Percentiles rank a stretch among this genome's conserved stretches.
Evolutionary conservation across 208 protist species (phyloP).

Genomic region (Leptomonas pyrrhocoris): DNA sequence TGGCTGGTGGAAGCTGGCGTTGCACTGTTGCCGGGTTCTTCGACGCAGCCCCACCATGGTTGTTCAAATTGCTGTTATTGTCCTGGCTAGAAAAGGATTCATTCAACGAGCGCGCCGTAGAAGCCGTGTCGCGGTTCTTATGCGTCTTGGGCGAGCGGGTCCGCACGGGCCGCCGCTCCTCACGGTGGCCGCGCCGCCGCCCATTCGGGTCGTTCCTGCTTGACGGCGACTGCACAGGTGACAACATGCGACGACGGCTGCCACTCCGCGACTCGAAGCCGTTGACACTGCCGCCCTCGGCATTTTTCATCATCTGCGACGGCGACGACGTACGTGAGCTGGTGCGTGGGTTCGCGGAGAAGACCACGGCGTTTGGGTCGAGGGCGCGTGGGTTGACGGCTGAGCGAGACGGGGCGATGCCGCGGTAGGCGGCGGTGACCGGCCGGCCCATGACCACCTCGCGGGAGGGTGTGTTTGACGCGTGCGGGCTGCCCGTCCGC

Average conservation of each 20-base stretch:
- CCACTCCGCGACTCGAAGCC: slow-evolving; percentile 13
- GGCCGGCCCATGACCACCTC: slow-evolving; percentile 13
- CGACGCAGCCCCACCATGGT: slow-evolving; percentile 18
- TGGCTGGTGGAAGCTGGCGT: slow-evolving; percentile 51
- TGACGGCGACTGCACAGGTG: slow-evolving; percentile 13
- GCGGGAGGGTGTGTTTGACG: neutral
- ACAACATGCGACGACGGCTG: slow-evolving; percentile 30
- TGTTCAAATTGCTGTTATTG: slow-evolving; percentile 6
- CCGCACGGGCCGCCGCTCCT: slow-evolving; percentile 8
- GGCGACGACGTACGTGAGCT: slow-evolving; percentile 19
- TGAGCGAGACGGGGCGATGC: slow-evolving; percentile 59
- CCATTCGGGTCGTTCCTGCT: slow-evolving; percentile 16
- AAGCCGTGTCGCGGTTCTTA: slow-evolving; percentile 15
- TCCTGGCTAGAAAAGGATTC: slow-evolving; percentile 30
- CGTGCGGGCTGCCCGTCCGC: slow-evolving; percentile 13
- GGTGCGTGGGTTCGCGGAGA: neutral
- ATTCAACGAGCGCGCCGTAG: slow-evolving; percentile 14
- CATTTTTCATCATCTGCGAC: slow-evolving; percentile 6
- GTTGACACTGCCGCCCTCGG: neutral
- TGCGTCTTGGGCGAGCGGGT: slow-evolving; percentile 30
- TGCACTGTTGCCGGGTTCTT: slow-evolving; percentile 35
- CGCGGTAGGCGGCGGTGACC: slow-evolving; percentile 48
- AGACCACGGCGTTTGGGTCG: neutral
- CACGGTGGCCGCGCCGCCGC: neutral
- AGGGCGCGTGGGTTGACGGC: slow-evolving; percentile 9